These are phyloP conservation scores for Xylaria multiplex DNA, from an alignment of 2,329 filamentous ascomycete genomes.

Conservation along the genomic window DNA sequence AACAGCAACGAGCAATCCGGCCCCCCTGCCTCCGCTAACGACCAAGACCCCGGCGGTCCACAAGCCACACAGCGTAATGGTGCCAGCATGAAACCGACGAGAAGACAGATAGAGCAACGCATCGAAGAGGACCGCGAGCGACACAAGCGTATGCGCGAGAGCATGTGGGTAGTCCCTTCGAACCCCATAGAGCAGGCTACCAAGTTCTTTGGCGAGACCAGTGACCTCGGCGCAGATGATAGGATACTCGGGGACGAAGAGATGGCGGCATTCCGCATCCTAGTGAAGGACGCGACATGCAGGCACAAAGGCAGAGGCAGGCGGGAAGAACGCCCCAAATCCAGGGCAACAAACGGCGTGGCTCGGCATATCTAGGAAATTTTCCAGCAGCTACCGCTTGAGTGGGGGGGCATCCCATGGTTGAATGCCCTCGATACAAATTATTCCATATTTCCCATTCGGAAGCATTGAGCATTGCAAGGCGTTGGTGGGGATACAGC, in stretches of 20 bases:
- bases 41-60: conserved; percentile 50
- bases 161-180: conserved; percentile 86
- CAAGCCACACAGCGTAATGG: conserved; percentile 44
- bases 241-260: conserved; percentile 82
- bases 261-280: conserved; percentile 54
- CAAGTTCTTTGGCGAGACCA: conserved; percentile 86
- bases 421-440: not conserved
- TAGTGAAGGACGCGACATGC: conserved; percentile 22
- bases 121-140: conserved; percentile 97
- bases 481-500: conserved; percentile 28
- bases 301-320: conserved; percentile 25
- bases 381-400: conserved; percentile 16
- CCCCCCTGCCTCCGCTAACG: conserved; percentile 41
- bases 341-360: conserved; percentile 33
- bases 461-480: conserved; percentile 26
- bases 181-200: conserved; percentile 76
- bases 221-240: conserved; percentile 89
- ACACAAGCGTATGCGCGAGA: conserved; percentile 90
- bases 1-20: conserved; percentile 53
- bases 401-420: conserved; percentile 5
- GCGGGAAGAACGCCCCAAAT: conserved; percentile 21
- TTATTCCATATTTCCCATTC: not conserved
- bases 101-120: conserved; percentile 90
- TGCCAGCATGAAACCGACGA: conserved; percentile 66
- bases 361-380: conserved; percentile 32